Evolutionary conservation across 306 rosid species (phyloP).

Genomic region (Begonia fuchsioides): DNA sequence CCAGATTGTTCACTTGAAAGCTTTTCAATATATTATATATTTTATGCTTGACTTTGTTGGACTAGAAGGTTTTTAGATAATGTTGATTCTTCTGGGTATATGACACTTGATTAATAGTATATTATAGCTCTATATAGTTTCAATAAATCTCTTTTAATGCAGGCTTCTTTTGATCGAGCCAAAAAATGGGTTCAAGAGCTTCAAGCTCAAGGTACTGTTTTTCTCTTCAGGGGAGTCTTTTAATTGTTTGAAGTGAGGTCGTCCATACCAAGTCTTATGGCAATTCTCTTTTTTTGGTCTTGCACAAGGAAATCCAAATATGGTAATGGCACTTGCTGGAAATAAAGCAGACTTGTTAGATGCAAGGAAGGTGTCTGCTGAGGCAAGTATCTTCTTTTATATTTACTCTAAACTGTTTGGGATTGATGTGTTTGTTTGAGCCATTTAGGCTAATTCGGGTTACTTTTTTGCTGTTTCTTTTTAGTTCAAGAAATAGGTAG

Average conservation of each 20-base stretch:
- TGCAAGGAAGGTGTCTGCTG: conserved; percentile 34
- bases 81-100: no score
- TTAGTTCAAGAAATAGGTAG: no score
- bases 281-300: not conserved
- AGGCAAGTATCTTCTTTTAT: conserved; percentile 22
- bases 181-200: conserved; percentile 50
- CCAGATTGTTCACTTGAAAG: no score
- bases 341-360: conserved; percentile 45
- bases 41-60: no score
- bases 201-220: conserved; percentile 33
- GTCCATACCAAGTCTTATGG: not conserved
- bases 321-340: conserved; percentile 61
- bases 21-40: no score
- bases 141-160: not conserved
- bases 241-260: not conserved
- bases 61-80: no score
- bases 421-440: no score
- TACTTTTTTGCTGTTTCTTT: no score
- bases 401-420: not conserved
- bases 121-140: no score
- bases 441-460: no score
- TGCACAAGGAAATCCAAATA: conserved; percentile 34
- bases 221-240: not conserved
- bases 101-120: no score
- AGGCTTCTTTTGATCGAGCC: conserved; percentile 50